These are phyloP conservation scores for Cordia subcordata DNA, from an alignment of 257 asterid genomes.

Conservation along the genomic window DNA sequence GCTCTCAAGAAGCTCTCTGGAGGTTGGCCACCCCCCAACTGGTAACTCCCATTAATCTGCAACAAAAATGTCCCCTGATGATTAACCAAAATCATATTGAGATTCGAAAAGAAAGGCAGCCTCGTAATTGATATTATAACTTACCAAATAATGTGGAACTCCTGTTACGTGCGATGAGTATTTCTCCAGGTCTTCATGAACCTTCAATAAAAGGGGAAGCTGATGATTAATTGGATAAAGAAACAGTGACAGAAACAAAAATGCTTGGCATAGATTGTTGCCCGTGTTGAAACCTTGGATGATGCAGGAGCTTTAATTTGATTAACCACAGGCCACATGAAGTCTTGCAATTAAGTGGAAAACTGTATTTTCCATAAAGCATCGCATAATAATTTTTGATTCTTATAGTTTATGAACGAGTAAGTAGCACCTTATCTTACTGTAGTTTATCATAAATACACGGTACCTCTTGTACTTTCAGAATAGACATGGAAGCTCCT, in stretches of 20 bases:
- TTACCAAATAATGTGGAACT: constrained; percentile 71
- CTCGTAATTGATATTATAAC: constrained; percentile 19
- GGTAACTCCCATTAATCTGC: constrained; percentile 65
- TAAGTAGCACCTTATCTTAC: too few species aligned
- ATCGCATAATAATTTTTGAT: too few species aligned
- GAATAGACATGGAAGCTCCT: too few species aligned
- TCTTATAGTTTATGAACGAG: too few species aligned
- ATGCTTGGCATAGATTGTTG: neutral
- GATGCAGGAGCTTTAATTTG: too few species aligned
- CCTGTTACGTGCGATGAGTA: constrained; percentile 49
- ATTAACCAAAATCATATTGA: neutral
- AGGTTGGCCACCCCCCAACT: constrained; percentile 80
- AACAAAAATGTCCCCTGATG: neutral
- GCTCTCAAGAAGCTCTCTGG: constrained; percentile 61
- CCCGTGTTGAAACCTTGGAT: too few species aligned
- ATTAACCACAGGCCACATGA: too few species aligned
- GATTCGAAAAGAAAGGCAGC: neutral
- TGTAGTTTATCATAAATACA: too few species aligned
- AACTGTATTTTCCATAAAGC: too few species aligned
- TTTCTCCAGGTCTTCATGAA: constrained; percentile 49
- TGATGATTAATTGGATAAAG: neutral
- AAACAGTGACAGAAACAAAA: neutral
- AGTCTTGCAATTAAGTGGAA: too few species aligned
- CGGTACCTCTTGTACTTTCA: too few species aligned
- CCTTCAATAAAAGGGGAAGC: constrained; percentile 26